Evolutionary conservation across 176 grass and related monocot species (phyloP).

Genomic region (Oryza glumipatula): DNA sequence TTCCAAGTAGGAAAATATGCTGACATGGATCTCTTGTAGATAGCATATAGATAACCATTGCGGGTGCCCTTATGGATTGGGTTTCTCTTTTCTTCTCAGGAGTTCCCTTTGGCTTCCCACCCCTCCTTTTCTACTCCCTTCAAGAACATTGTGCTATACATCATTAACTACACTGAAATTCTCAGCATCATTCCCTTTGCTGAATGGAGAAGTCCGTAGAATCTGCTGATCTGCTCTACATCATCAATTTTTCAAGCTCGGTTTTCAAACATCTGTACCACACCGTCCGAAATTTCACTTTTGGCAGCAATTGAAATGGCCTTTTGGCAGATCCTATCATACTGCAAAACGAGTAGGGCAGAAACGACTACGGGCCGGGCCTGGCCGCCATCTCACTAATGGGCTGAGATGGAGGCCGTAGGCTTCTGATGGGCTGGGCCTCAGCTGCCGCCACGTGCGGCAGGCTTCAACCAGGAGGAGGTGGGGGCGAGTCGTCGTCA

Average conservation of each 20-base stretch:
- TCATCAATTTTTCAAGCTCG: conserved; percentile 46
- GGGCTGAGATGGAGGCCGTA: no score
- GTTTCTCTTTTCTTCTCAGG: conserved; percentile 37
- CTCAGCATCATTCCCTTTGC: conserved; percentile 44
- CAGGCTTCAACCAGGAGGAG: no score
- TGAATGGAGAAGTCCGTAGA: conserved; percentile 40
- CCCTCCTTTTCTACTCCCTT: conserved; percentile 30
- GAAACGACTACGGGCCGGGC: no score
- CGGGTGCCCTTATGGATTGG: background rate
- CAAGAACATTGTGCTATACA: background rate
- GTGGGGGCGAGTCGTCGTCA: no score
- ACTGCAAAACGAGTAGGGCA: conserved; percentile 11
- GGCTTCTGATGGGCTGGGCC: no score
- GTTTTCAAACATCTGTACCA: conserved; percentile 49
- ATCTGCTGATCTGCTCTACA: conserved; percentile 52
- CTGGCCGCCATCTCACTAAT: no score
- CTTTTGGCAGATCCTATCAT: conserved; percentile 45
- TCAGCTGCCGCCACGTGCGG: no score
- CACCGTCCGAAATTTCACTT: conserved; percentile 53
- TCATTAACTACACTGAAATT: conserved; percentile 27
- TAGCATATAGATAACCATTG: no score
- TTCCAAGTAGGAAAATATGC: no score
- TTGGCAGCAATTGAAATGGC: conserved; percentile 21
- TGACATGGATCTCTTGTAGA: no score
- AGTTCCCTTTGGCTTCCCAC: conserved; percentile 37